Evolutionary conservation across 495 filamentous ascomycete genomes (phyloP).

Genomic region (Aspergillus ellipticus): DNA sequence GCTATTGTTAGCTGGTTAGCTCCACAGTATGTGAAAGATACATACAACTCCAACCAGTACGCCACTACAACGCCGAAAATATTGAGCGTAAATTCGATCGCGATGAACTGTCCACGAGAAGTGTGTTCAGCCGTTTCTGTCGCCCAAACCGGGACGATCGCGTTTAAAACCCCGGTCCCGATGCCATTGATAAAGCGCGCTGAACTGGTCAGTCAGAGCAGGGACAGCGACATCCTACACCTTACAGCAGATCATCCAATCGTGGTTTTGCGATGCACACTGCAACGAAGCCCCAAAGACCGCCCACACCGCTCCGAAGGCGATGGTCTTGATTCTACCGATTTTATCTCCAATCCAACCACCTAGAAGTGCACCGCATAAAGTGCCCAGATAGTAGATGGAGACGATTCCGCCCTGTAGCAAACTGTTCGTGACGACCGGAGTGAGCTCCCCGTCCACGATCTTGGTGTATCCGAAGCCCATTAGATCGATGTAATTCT

Average conservation of each 20-base stretch:
- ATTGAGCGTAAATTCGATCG: slow-evolving; percentile 71
- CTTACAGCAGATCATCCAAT: slow-evolving; percentile 69
- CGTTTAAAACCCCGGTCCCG: slow-evolving; percentile 70
- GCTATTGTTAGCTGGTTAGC: slow-evolving; percentile 12
- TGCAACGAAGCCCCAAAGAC: slow-evolving; percentile 59
- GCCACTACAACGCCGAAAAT: slow-evolving; percentile 71
- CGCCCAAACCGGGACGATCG: slow-evolving; percentile 69
- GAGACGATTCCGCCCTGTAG: slow-evolving; percentile 67
- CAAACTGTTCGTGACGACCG: slow-evolving; percentile 56
- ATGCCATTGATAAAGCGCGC: slow-evolving; percentile 64
- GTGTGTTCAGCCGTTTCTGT: slow-evolving; percentile 67
- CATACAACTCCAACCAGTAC: slow-evolving; percentile 69
- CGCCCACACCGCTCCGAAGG: slow-evolving; percentile 52
- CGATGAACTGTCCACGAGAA: slow-evolving; percentile 65
- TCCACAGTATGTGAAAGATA: slow-evolving; percentile 2
- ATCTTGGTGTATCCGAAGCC: slow-evolving; percentile 57
- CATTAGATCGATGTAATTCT: slow-evolving; percentile 64
- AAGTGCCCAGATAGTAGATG: slow-evolving; percentile 68
- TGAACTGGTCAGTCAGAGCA: slow-evolving; percentile 19
- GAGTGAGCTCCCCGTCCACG: slow-evolving; percentile 37
- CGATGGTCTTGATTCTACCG: slow-evolving; percentile 61
- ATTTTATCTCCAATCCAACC: slow-evolving; percentile 60
- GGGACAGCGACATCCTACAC: neutral
- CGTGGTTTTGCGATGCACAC: slow-evolving; percentile 57
- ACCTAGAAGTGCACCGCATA: slow-evolving; percentile 57